Conservation (phyloP, 805 yeast genomes). For the Hanseniaspora guilliermondii region DNA sequence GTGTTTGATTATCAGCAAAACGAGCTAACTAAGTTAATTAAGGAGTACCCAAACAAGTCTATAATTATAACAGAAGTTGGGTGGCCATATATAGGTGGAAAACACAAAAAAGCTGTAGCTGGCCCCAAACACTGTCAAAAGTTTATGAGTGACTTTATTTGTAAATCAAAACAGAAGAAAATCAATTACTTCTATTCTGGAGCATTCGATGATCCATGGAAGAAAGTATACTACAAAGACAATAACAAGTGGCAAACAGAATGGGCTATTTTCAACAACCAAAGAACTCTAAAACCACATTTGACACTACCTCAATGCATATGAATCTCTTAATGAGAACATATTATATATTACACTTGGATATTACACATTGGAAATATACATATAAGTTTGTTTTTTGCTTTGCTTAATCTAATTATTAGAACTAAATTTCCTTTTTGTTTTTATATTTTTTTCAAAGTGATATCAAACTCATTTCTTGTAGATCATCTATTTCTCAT, state of each 20-base stretch:
- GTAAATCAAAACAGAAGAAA: slow-evolving; percentile 30
- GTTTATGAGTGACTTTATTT: slow-evolving; percentile 42
- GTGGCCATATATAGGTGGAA: slow-evolving; percentile 60
- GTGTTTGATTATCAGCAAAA: slow-evolving; percentile 35
- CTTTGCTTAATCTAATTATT: too few species aligned
- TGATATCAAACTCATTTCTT: too few species aligned
- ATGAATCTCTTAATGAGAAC: slow-evolving; percentile 18
- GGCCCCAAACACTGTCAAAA: slow-evolving; percentile 33
- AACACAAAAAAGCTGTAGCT: slow-evolving; percentile 35
- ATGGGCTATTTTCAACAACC: slow-evolving; percentile 51
- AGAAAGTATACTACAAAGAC: slow-evolving; percentile 37
- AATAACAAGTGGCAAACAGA: slow-evolving; percentile 51
- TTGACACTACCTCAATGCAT: slow-evolving; percentile 31
- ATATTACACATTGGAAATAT: not conserved
- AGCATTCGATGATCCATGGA: slow-evolving; percentile 68
- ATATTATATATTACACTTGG: not conserved
- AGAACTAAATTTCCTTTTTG: too few species aligned
- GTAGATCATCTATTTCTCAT: too few species aligned
- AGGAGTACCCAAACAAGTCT: slow-evolving; percentile 20
- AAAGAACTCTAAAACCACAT: slow-evolving; percentile 36
- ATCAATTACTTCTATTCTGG: slow-evolving; percentile 51
- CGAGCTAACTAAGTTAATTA: slow-evolving; percentile 32
- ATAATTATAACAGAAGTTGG: slow-evolving; percentile 52
- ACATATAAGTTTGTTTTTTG: not conserved
- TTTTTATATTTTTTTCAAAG: too few species aligned